Percentiles rank a stretch among this genome's conserved stretches.
Conservation (phyloP, 176 grass and related monocot genomes). For the Cenchrus purpureus region DNA sequence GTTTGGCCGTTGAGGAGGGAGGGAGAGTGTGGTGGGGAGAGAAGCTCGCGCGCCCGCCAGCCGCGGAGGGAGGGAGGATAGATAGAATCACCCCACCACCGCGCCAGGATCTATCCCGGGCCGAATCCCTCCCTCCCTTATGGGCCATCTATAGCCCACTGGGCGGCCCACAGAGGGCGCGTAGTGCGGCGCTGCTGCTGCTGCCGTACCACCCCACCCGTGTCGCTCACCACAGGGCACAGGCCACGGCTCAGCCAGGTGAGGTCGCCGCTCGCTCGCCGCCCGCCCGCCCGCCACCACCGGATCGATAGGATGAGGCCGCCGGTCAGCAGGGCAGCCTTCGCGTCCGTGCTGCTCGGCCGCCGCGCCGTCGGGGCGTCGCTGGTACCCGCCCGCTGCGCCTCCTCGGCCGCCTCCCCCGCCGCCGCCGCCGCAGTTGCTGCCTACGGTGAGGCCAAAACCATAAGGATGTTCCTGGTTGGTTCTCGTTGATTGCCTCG, state of each 20-base stretch:
- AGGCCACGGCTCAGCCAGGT: not conserved
- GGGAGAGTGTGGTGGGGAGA: conserved; percentile 43
- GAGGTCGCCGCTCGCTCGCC: not conserved
- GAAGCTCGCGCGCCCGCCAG: conserved; percentile 45
- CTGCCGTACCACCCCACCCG: not conserved
- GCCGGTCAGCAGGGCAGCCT: conserved; percentile 45
- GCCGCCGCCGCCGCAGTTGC: conserved; percentile 23
- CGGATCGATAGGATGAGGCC: conserved; percentile 55
- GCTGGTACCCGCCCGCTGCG: conserved; percentile 44
- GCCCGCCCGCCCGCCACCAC: not conserved
- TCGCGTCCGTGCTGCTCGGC: conserved; percentile 50
- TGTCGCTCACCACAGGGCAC: not conserved
- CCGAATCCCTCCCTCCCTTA: not conserved
- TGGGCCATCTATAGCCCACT: not conserved
- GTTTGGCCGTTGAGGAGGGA: not conserved
- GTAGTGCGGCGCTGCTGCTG: not conserved
- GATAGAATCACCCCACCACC: too few relatives aligned
- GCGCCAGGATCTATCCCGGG: not conserved
- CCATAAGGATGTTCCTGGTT: not conserved
- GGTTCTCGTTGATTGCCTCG: not conserved
- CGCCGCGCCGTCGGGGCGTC: conserved; percentile 24
- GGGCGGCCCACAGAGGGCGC: too few relatives aligned
- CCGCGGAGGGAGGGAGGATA: not conserved
- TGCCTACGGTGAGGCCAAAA: conserved; percentile 47
- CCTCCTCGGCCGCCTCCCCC: conserved; percentile 44